phyloP scores from a whole-genome alignment of 2,329 filamentous ascomycete genomes.

The Epichloe baconii region DNA sequence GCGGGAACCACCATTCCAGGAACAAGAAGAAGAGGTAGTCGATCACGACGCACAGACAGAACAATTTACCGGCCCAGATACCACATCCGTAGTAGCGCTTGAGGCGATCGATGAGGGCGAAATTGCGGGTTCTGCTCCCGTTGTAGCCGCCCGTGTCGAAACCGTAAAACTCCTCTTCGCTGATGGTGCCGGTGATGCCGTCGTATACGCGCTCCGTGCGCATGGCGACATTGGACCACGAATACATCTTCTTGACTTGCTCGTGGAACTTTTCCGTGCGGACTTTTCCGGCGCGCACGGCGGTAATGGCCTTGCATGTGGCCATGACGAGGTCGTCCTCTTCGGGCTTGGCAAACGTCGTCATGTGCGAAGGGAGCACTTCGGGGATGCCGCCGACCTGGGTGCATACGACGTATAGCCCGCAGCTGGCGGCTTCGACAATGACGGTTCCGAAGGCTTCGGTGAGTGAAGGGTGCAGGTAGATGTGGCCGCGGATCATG shows the following conservation, averaged over 20 bases:
- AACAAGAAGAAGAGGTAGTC: conserved; percentile 87
- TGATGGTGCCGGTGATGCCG: conserved; percentile 76
- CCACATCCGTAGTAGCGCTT: conserved; percentile 97
- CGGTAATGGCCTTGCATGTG: conserved; percentile 77
- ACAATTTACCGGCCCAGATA: conserved; percentile 95
- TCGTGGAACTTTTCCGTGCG: conserved; percentile 92
- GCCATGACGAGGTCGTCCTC: conserved; percentile 88
- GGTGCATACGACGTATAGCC: conserved; percentile 91
- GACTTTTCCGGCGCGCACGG: conserved; percentile 73
- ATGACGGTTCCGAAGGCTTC: conserved; percentile 98
- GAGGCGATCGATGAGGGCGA: conserved; percentile 83
- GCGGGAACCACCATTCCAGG: conserved; percentile 74
- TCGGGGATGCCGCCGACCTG: conserved; percentile 95
- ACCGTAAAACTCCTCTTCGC: conserved; percentile 79
- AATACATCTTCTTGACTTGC: conserved; percentile 97
- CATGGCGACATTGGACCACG: conserved; percentile 88
- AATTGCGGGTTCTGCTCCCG: conserved; percentile 64
- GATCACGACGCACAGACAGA: conserved; percentile 85
- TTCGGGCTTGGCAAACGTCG: conserved; percentile 89
- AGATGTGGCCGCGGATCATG: conserved; percentile 94
- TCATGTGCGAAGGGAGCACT: conserved; percentile 93
- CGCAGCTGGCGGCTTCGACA: conserved; percentile 91
- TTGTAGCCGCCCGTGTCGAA: conserved; percentile 59
- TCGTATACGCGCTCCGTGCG: conserved; percentile 93
- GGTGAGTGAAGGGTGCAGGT: conserved; percentile 86